Evolutionary conservation across 2,329 filamentous ascomycete species (phyloP).

Genomic region (Lecanicillium sp.): DNA sequence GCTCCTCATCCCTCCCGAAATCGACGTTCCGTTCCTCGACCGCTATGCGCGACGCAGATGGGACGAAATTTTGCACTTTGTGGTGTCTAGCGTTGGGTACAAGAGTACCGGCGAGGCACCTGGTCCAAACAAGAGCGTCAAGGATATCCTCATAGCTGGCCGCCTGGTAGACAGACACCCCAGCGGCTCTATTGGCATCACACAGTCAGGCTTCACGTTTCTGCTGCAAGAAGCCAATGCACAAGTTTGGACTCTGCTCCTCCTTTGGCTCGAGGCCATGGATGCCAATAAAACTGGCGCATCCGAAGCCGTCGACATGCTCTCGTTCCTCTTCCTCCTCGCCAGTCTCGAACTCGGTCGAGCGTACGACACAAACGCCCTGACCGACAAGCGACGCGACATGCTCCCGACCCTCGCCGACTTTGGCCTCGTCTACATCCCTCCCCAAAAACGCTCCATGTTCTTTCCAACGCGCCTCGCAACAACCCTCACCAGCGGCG

Average conservation of each 20-base stretch:
- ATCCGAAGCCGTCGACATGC: conserved; percentile 86
- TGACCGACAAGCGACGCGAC: conserved; percentile 72
- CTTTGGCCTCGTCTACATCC: conserved; percentile 83
- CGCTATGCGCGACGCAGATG: conserved; percentile 80
- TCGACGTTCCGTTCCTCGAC: conserved; percentile 69
- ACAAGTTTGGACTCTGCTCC: conserved; percentile 90
- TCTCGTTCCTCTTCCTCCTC: conserved; percentile 93
- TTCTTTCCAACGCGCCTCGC: conserved; percentile 90
- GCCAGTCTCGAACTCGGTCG: conserved; percentile 87
- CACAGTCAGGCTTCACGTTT: conserved; percentile 89
- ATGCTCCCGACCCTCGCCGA: conserved; percentile 89
- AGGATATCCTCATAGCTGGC: conserved; percentile 72
- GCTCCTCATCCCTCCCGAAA: conserved; percentile 50
- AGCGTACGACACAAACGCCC: conserved; percentile 78
- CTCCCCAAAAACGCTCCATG: conserved; percentile 46
- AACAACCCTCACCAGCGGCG: conserved; percentile 82
- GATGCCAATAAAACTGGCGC: conserved; percentile 48
- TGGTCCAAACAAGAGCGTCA: conserved; percentile 67
- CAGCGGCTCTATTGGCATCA: conserved; percentile 69
- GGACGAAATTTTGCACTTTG: conserved; percentile 93
- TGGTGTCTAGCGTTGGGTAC: conserved; percentile 68
- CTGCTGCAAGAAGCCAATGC: conserved; percentile 91
- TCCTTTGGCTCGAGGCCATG: conserved; percentile 85
- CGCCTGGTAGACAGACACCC: conserved; percentile 62
- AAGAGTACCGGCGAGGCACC: conserved; percentile 35